Conservation (phyloP, 257 asterid genomes). For the Przewalskia tangutica region DNA sequence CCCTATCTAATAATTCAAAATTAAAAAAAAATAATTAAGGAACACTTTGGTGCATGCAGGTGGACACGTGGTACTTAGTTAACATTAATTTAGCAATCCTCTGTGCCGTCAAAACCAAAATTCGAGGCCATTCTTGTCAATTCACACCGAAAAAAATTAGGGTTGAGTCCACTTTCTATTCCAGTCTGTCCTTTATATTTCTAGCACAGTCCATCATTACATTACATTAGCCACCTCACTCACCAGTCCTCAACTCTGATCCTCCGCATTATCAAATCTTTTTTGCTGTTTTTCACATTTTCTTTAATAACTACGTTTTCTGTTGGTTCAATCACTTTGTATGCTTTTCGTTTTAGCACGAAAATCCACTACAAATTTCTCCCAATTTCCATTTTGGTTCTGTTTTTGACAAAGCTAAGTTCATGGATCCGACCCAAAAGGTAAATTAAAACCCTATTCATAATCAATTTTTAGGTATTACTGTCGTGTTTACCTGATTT, state of each 20-base stretch:
- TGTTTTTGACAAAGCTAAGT: neutral
- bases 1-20: no score
- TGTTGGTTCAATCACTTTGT: neutral
- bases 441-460: conserved; percentile 7
- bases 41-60: conserved; percentile 26
- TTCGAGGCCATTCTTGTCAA: conserved; percentile 32
- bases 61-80: conserved; percentile 36
- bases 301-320: neutral
- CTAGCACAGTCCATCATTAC: neutral
- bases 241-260: neutral
- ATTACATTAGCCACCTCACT: neutral
- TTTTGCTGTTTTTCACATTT: neutral
- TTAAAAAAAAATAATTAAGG: no score
- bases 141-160: conserved; percentile 15
- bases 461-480: neutral
- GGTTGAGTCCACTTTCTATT: conserved; percentile 12
- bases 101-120: conserved; percentile 13
- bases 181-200: neutral
- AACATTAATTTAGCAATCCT: conserved; percentile 15
- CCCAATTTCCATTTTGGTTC: no score
- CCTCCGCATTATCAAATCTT: neutral
- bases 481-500: neutral
- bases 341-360: neutral
- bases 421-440: conserved; percentile 35
- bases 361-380: no score